Evolutionary conservation across 2,329 filamentous ascomycete species (phyloP).

Genomic region (Zymoseptoria crescenta): DNA sequence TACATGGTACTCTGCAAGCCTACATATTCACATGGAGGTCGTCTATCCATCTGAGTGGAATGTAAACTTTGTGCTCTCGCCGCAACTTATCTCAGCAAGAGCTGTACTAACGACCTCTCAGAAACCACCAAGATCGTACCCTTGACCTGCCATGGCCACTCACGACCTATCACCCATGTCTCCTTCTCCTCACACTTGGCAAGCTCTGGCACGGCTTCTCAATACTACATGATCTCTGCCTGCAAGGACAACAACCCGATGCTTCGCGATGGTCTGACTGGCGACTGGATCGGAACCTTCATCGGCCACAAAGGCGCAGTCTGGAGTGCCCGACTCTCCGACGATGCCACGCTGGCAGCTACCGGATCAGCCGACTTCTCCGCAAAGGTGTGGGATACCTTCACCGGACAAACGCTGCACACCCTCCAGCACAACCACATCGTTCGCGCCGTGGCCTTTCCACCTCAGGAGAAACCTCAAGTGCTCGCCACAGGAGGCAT

Average conservation of each 20-base stretch:
- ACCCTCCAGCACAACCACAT: constrained; percentile 91
- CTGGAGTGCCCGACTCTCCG: constrained; percentile 87
- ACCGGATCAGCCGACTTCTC: constrained; percentile 89
- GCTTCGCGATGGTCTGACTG: constrained; percentile 91
- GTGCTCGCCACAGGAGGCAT: constrained; percentile 86
- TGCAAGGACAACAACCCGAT: constrained; percentile 87
- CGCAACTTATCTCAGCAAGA: background rate
- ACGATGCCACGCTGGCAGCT: constrained; percentile 78
- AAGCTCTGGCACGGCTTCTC: constrained; percentile 19
- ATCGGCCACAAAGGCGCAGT: constrained; percentile 97
- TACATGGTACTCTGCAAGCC: background rate
- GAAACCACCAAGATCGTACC: constrained; percentile 61
- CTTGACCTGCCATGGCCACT: constrained; percentile 89
- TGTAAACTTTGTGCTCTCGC: background rate
- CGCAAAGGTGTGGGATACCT: constrained; percentile 95
- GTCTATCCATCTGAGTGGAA: background rate
- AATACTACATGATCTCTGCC: constrained; percentile 85
- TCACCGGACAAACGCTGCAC: constrained; percentile 80
- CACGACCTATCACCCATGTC: constrained; percentile 82
- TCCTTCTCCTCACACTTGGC: constrained; percentile 72
- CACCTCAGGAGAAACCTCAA: constrained; percentile 56
- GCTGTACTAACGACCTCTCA: constrained; percentile 7
- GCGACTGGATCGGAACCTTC: constrained; percentile 97
- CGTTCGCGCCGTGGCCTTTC: constrained; percentile 84
- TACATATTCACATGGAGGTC: background rate